Percentiles rank a stretch among this genome's conserved stretches.
Conservation (phyloP, 768 basidiomycete species). For the Epithele typhae region DNA sequence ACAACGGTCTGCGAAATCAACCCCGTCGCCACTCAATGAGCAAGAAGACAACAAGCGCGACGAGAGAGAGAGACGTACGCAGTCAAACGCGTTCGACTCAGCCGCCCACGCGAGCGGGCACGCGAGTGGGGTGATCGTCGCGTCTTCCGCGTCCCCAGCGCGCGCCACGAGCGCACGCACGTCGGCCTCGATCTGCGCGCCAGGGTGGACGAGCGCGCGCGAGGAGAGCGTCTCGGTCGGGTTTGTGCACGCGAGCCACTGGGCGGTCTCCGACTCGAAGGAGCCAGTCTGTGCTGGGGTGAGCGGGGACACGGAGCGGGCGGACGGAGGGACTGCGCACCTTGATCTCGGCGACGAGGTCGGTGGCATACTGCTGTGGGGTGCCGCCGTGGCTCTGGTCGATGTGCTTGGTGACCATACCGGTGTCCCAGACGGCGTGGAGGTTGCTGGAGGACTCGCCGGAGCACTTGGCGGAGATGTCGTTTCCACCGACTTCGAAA, state of each 20-base stretch:
- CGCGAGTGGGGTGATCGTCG: slow-evolving; percentile 21
- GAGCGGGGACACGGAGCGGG: not conserved
- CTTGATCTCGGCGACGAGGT: slow-evolving; percentile 31
- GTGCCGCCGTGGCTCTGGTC: slow-evolving; percentile 18
- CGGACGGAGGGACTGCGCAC: slow-evolving; percentile 7
- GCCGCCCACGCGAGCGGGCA: slow-evolving; percentile 27
- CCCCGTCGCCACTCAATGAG: not conserved
- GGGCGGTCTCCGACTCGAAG: slow-evolving; percentile 15
- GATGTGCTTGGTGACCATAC: slow-evolving; percentile 21
- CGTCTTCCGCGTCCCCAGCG: not conserved
- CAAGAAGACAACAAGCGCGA: not conserved
- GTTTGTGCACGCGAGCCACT: slow-evolving; percentile 24
- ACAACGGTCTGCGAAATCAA: slow-evolving; percentile 17
- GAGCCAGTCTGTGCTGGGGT: slow-evolving; percentile 19
- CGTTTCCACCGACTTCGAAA: slow-evolving; percentile 21
- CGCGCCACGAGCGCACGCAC: not conserved
- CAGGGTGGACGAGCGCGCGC: slow-evolving; percentile 18
- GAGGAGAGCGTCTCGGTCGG: slow-evolving; percentile 16
- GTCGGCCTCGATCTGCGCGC: slow-evolving; percentile 1
- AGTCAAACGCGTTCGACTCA: slow-evolving; percentile 26
- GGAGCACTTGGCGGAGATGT: slow-evolving; percentile 20
- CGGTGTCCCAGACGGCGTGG: slow-evolving; percentile 23
- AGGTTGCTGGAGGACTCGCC: slow-evolving; percentile 17
- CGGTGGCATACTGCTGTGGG: slow-evolving; percentile 14
- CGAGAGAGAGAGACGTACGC: slow-evolving; percentile 18